Evolutionary conservation across 495 filamentous ascomycete genomes (phyloP).

Genomic region (Neurospora sp.): DNA sequence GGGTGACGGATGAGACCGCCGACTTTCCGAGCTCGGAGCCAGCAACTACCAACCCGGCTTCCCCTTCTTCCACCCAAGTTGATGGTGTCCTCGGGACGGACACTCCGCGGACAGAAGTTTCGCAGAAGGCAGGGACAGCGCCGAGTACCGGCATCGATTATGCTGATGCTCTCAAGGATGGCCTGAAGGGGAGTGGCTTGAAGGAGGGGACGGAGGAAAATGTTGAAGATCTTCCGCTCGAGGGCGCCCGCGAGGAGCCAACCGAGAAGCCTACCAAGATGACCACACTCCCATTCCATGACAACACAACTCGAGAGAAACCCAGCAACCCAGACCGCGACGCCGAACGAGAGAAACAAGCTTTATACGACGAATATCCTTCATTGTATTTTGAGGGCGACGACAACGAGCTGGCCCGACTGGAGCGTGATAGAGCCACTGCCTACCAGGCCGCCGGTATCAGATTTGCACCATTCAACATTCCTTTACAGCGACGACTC

Average conservation of each 20-base stretch:
- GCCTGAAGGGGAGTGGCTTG: not conserved
- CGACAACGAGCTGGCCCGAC: conserved; percentile 2
- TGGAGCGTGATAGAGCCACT: conserved; percentile 9
- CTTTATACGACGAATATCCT: not conserved
- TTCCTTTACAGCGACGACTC: conserved; percentile 74
- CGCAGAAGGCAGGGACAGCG: not conserved
- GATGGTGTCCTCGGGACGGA: not conserved
- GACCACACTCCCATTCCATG: conserved; percentile 11
- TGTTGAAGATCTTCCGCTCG: conserved; percentile 5
- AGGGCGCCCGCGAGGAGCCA: not conserved
- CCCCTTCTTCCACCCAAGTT: not conserved
- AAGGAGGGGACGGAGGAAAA: conserved; percentile 9
- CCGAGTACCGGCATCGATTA: not conserved
- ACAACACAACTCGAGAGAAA: not conserved
- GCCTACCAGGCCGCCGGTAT: conserved; percentile 32
- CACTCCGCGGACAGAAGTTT: not conserved
- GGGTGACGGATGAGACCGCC: conserved; percentile 4
- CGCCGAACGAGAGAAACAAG: not conserved
- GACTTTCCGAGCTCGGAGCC: not conserved
- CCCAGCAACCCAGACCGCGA: not conserved
- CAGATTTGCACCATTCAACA: conserved; percentile 77
- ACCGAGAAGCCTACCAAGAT: not conserved
- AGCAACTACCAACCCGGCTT: not conserved
- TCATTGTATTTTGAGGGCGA: not conserved
- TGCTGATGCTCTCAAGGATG: not conserved